Conservation (phyloP, 441 rosid species). For the Daphne laureola region DNA sequence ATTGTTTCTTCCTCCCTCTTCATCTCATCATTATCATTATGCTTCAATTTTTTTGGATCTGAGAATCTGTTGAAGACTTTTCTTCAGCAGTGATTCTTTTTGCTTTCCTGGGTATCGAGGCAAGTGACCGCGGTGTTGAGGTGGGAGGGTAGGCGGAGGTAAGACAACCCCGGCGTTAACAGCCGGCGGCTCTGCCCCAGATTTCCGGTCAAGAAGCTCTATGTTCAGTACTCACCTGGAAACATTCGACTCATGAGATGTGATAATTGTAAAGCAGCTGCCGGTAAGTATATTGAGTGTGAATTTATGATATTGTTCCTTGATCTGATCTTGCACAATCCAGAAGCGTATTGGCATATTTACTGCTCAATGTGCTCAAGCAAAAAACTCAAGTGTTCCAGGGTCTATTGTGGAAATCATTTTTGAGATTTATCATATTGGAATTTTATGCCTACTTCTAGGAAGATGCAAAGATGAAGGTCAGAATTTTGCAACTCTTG, state of each 20-base stretch:
- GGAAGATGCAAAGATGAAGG: conserved; percentile 30
- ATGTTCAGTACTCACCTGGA: conserved; percentile 70
- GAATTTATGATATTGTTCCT: conserved; percentile 77
- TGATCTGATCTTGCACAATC: conserved; percentile 77
- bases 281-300: conserved; percentile 75
- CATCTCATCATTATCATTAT: too few species aligned
- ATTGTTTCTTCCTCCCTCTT: too few species aligned
- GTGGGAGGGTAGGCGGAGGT: too few species aligned
- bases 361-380: conserved; percentile 56
- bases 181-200: too few species aligned
- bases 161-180: too few species aligned
- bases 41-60: too few species aligned
- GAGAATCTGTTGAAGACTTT: too few species aligned
- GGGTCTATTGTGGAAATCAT: conserved; percentile 64
- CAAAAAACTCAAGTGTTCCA: conserved; percentile 34
- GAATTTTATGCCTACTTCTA: conserved; percentile 58
- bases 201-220: conserved; percentile 42
- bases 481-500: conserved; percentile 26
- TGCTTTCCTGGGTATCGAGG: too few species aligned
- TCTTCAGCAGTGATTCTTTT: too few species aligned
- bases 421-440: conserved; percentile 44
- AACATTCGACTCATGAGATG: conserved; percentile 88
- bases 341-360: conserved; percentile 70
- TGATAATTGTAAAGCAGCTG: conserved; percentile 62
- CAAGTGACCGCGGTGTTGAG: too few species aligned